Evolutionary conservation across 805 yeast genomes (phyloP), one percentile per base, ranked within the genome.

Genomic region (Peterozyma toletana): DNA sequence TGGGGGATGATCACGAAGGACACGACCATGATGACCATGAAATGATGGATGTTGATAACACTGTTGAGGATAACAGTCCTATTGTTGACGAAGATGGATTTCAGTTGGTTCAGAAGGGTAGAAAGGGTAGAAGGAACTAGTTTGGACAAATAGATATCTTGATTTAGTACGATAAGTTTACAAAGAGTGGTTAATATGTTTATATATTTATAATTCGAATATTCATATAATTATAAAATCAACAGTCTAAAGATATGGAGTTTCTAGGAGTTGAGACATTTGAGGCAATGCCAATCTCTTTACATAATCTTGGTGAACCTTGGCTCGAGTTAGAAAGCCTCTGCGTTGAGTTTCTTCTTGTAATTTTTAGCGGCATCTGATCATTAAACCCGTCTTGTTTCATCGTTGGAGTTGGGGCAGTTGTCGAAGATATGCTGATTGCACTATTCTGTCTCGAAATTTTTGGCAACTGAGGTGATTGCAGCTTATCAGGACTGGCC

Each of bases 31-130:
- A 56, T 10, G 61, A 60, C 6, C 54, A 51, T 3, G 70, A 66
- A 35, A 53, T 50, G 53, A 63, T 61, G 57, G 71, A 56, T 29
- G 70, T 60, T 15, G 66, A 59, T 2, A 57, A 57, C 10, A 40
- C 37, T 17, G 29, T 40, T 6, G 50, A 53, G 11, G 63, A 63
- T 15, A 62, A 62, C 30, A 85, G 73, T 10, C 95, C 96, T 2
- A 58, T 84, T 9, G 73, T 91, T 9, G 98, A 91, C 58, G 98
- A 91, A 31, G 98, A 91, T 58, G 99, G 98, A 1, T 91, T 91
- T 57, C 93, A 89, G 53, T 63, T 88, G 48, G 97, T 91, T 3
- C 88, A 81, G 54, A 81, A 77, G 56, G 80, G 85, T n/a, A 71
- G 73, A 60, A 73, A 74, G 60, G 63, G 71, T 52, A 41, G 40